These are phyloP conservation scores for Zychaea mexicana DNA, from an alignment of 371 early-diverging fungal species.

Conservation along the genomic window DNA sequence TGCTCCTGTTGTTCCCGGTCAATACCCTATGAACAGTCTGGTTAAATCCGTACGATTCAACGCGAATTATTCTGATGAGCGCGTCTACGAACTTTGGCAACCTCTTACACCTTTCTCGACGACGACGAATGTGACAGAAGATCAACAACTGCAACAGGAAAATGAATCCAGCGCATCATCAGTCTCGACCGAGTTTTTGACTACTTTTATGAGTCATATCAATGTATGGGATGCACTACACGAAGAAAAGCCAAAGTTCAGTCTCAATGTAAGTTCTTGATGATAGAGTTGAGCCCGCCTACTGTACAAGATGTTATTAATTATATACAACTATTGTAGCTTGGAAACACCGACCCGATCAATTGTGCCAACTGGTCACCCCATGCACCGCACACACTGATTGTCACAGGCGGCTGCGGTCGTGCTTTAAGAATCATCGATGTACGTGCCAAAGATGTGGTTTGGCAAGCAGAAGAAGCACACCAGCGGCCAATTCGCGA, in stretches of 20 bases:
- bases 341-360: background rate
- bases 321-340: background rate
- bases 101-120: conserved; percentile 3
- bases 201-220: conserved; percentile 16
- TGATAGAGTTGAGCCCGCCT: background rate
- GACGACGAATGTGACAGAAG: background rate
- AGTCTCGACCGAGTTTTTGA: conserved; percentile 16
- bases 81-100: conserved; percentile 13
- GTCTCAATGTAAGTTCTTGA: background rate
- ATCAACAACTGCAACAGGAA: background rate
- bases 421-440: conserved; percentile 28
- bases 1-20: conserved; percentile 4
- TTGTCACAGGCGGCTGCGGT: conserved; percentile 31
- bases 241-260: conserved; percentile 16
- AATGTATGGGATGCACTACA: conserved; percentile 32
- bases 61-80: conserved; percentile 14
- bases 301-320: background rate
- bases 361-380: conserved; percentile 43
- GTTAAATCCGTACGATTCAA: conserved; percentile 29
- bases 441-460: conserved; percentile 15
- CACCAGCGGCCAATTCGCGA: conserved; percentile 54
- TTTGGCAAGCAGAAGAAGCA: conserved; percentile 29
- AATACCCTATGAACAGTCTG: conserved; percentile 21
- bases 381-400: conserved; percentile 27
- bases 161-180: background rate